A percentile compares a stretch with the other conserved stretches of the same genome.
phyloP scores from a whole-genome alignment of 805 yeast genomes.

The Candida quercuum region DNA sequence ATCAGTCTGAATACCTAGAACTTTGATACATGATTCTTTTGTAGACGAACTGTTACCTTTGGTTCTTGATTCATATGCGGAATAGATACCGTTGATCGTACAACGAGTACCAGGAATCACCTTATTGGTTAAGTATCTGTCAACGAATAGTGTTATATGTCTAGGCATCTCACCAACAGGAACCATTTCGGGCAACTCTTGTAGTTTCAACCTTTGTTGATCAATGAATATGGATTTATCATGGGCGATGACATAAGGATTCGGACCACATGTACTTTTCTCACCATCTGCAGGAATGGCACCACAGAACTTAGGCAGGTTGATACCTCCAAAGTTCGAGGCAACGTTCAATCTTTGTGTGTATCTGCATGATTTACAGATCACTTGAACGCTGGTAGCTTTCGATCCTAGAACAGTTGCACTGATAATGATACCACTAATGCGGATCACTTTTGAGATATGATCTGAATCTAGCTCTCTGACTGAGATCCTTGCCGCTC shows the following conservation, averaged over 20 bases:
- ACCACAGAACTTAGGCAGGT: slow-evolving; percentile 63
- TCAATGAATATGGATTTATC: slow-evolving; percentile 92
- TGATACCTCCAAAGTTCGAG: slow-evolving; percentile 67
- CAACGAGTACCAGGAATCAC: slow-evolving; percentile 96
- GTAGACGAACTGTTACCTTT: slow-evolving; percentile 75
- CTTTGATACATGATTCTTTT: slow-evolving; percentile 85
- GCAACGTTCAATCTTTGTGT: slow-evolving; percentile 58
- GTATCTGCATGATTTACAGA: slow-evolving; percentile 87
- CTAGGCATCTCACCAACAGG: slow-evolving; percentile 99
- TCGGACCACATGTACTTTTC: slow-evolving; percentile 70
- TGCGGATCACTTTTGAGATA: slow-evolving; percentile 82
- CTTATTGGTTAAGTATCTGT: slow-evolving; percentile 81
- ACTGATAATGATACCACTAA: slow-evolving; percentile 90
- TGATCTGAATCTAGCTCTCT: slow-evolving; percentile 83
- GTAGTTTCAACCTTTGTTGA: slow-evolving; percentile 89
- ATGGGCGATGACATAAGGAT: slow-evolving; percentile 90
- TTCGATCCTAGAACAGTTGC: slow-evolving; percentile 85
- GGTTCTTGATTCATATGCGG: slow-evolving; percentile 76
- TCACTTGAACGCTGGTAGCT: slow-evolving; percentile 75
- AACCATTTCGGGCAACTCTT: slow-evolving; percentile 97
- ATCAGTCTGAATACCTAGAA: slow-evolving; percentile 82
- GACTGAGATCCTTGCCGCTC: slow-evolving; percentile 65
- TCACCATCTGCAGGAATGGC: slow-evolving; percentile 48
- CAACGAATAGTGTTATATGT: slow-evolving; percentile 81
- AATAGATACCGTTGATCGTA: slow-evolving; percentile 86